phyloP scores from a whole-genome alignment of 1,284 basidiomycete species.

The Phylloboletellus chloephorus region DNA sequence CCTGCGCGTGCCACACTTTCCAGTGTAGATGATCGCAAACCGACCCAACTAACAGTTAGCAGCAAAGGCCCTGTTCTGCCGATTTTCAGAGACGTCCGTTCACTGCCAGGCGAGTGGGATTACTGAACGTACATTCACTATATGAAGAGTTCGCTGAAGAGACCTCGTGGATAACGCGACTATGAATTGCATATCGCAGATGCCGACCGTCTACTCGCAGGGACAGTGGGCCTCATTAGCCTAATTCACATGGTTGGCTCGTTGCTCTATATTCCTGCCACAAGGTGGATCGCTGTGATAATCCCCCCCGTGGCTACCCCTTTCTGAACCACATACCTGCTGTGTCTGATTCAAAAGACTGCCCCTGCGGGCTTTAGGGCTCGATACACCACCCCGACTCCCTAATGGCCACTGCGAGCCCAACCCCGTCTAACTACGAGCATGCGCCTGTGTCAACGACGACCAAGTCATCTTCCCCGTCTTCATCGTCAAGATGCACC shows the following conservation, averaged over 20 bases:
- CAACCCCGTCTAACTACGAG: background rate
- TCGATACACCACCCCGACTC: background rate
- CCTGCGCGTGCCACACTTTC: too few species aligned
- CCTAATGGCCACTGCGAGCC: constrained; percentile 1
- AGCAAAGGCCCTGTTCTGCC: too few species aligned
- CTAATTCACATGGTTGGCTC: background rate
- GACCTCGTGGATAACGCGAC: constrained; percentile 7
- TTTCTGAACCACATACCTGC: constrained; percentile 6
- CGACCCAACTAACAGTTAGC: background rate
- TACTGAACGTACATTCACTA: background rate
- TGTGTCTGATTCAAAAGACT: background rate
- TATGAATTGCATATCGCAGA: constrained; percentile 5
- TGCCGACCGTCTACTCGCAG: constrained; percentile 3
- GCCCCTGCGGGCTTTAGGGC: background rate
- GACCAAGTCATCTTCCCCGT: background rate
- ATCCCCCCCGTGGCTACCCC: background rate
- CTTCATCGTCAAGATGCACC: constrained; percentile 9
- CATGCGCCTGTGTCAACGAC: background rate
- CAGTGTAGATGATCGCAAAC: too few species aligned
- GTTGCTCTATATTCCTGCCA: background rate
- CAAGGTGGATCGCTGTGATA: constrained; percentile 3
- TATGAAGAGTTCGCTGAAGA: background rate
- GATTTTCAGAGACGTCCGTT: too few species aligned
- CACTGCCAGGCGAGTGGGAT: background rate
- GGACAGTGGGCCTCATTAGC: constrained; percentile 1